Evolutionary conservation across 2,329 filamentous ascomycete species (phyloP).

Genomic region (Xylariales sp.): DNA sequence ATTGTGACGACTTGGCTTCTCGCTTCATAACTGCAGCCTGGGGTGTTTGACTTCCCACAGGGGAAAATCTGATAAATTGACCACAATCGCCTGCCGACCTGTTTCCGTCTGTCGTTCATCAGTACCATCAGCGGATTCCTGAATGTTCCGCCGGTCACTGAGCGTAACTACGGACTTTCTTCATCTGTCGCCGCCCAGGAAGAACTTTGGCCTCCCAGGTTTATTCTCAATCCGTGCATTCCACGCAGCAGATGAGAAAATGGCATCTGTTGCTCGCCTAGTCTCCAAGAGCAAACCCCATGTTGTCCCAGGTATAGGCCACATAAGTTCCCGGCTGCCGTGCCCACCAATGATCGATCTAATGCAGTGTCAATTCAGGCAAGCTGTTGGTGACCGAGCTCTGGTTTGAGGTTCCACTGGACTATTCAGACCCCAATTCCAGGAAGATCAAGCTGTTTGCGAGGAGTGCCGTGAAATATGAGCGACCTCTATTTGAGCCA

Average conservation of each 20-base stretch:
- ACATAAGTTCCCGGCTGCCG: not conserved
- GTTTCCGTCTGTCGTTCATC: too few relatives aligned
- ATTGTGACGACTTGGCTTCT: too few relatives aligned
- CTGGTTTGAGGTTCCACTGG: slow-evolving; percentile 81
- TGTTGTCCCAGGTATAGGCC: slow-evolving; percentile 26
- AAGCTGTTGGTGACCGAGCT: slow-evolving; percentile 74
- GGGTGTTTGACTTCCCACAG: too few relatives aligned
- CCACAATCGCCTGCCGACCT: too few relatives aligned
- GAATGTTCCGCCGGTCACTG: too few relatives aligned
- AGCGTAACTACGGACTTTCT: too few relatives aligned
- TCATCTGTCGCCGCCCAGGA: too few relatives aligned
- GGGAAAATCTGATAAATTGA: too few relatives aligned
- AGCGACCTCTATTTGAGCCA: slow-evolving; percentile 52
- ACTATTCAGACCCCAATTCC: slow-evolving; percentile 61
- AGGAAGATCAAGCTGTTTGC: slow-evolving; percentile 72
- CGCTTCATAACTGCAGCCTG: too few relatives aligned
- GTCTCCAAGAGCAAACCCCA: slow-evolving; percentile 35
- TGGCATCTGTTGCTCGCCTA: slow-evolving; percentile 19
- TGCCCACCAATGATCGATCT: not conserved
- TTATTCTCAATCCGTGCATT: not conserved
- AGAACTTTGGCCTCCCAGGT: too few relatives aligned
- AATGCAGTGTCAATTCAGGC: slow-evolving; percentile 41
- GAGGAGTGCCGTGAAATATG: slow-evolving; percentile 64
- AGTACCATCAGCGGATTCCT: too few relatives aligned
- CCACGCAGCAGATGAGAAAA: not conserved